phyloP scores from a whole-genome alignment of 2,329 filamentous ascomycete genomes.

The Coleophoma crateriformis region DNA sequence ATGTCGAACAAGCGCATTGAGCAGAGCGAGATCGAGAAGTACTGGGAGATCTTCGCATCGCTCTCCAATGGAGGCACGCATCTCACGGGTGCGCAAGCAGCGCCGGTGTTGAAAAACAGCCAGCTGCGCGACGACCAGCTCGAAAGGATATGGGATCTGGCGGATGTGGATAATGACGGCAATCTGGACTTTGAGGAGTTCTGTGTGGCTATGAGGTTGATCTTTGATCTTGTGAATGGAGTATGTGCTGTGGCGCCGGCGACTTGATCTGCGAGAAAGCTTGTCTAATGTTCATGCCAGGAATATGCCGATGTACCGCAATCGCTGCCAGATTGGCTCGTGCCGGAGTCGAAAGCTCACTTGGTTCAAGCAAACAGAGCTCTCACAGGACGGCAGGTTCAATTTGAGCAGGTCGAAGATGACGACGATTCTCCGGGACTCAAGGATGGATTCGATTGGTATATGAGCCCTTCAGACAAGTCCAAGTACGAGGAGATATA shows the following conservation, averaged over 20 bases:
- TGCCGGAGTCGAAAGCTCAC: constrained; percentile 91
- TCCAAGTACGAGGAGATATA: constrained; percentile 97
- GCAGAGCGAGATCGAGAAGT: constrained; percentile 70
- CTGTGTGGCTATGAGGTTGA: constrained; percentile 96
- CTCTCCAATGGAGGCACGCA: constrained; percentile 58
- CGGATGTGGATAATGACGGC: constrained; percentile 95
- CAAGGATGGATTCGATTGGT: constrained; percentile 98
- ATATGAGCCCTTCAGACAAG: constrained; percentile 91
- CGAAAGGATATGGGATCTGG: constrained; percentile 95
- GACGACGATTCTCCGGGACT: constrained; percentile 78
- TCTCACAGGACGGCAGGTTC: constrained; percentile 70
- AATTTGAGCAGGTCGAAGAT: constrained; percentile 81
- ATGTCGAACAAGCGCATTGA: constrained; percentile 51
- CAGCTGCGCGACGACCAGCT: constrained; percentile 75
- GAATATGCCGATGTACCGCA: constrained; percentile 87
- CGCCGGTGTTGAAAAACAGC: constrained; percentile 68
- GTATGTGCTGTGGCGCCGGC: constrained; percentile 45
- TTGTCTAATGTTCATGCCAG: constrained; percentile 34
- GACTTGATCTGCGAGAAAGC: not conserved
- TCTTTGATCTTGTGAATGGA: constrained; percentile 95
- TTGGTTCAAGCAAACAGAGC: constrained; percentile 79
- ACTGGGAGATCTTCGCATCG: constrained; percentile 75
- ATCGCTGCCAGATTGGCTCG: constrained; percentile 87
- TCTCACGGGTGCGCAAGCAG: constrained; percentile 64
- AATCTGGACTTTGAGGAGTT: constrained; percentile 99